A percentile compares a stretch with the other conserved stretches of the same genome.
Conservation (phyloP, 2,329 filamentous ascomycete genomes). For the Colletotrichum zoysiae region DNA sequence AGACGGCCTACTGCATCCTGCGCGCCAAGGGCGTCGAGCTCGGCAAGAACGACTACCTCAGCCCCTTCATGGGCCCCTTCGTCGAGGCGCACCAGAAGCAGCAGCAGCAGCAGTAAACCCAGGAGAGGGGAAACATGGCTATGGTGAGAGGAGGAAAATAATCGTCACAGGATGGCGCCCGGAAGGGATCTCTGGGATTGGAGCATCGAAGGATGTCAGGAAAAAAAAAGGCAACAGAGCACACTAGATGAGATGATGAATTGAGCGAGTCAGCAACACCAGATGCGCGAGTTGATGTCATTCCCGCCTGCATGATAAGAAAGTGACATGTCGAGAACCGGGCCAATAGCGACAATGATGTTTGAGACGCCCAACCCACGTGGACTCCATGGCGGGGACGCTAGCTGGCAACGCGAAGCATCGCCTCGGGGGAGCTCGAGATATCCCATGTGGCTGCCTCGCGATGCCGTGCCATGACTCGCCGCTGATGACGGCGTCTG, state of each 20-base stretch:
- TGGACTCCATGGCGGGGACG: not conserved
- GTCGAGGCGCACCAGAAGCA: constrained; percentile 34
- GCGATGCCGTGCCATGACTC: not conserved
- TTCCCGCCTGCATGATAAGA: not conserved
- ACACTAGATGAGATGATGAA: not conserved
- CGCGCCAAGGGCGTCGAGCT: constrained; percentile 68
- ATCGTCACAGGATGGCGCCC: constrained; percentile 29
- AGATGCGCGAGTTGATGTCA: not conserved
- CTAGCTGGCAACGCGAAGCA: not conserved
- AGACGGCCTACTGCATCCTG: constrained; percentile 68
- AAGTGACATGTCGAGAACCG: too few species aligned
- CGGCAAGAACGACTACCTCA: constrained; percentile 67
- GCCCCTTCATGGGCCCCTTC: constrained; percentile 34
- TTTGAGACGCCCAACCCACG: not conserved
- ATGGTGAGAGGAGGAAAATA: constrained; percentile 19
- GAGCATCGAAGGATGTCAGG: not conserved
- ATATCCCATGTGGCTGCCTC: not conserved
- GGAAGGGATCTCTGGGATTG: not conserved
- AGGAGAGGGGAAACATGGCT: too few species aligned
- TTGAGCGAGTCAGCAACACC: not conserved
- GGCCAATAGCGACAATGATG: not conserved
- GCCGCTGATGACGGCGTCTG: too few species aligned
- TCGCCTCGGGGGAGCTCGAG: not conserved
- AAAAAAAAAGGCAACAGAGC: not conserved
- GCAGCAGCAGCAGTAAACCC: constrained; percentile 14